phyloP scores from a whole-genome alignment of 371 early-diverging fungal species.

The Phascolomyces articulosus region DNA sequence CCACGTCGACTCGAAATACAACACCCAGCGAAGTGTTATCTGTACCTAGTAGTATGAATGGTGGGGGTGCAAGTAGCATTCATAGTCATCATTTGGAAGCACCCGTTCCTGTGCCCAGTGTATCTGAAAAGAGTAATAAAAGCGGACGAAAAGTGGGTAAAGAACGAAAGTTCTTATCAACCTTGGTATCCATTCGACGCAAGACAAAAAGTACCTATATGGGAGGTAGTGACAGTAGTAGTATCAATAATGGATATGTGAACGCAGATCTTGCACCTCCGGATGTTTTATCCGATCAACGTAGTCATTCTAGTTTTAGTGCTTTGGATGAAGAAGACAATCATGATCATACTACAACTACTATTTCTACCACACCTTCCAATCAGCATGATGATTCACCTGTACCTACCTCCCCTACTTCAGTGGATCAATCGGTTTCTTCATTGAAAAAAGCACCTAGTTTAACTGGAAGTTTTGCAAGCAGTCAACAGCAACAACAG shows the following conservation, averaged over 20 bases:
- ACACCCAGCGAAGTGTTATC: neutral
- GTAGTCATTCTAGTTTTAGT: conserved; percentile 14
- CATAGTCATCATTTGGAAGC: neutral
- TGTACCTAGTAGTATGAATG: conserved; percentile 1
- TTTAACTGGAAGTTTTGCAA: conserved; percentile 33
- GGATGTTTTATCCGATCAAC: conserved; percentile 14
- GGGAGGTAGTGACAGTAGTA: neutral
- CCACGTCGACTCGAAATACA: neutral
- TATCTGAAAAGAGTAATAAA: conserved; percentile 17
- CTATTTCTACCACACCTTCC: conserved; percentile 7
- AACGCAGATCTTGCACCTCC: conserved; percentile 19
- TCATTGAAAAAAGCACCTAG: conserved; percentile 32
- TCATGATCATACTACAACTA: conserved; percentile 1
- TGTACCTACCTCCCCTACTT: conserved; percentile 24
- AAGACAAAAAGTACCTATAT: conserved; percentile 21
- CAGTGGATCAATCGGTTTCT: conserved; percentile 12
- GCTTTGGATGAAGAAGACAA: conserved; percentile 9
- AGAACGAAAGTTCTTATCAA: conserved; percentile 30
- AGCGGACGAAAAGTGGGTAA: conserved; percentile 15
- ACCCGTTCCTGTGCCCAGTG: conserved; percentile 19
- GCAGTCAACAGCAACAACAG: conserved; percentile 11
- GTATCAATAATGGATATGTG: conserved; percentile 18
- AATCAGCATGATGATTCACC: conserved; percentile 9
- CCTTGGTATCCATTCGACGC: conserved; percentile 40
- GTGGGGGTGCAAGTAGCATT: neutral